A percentile compares a stretch with the other conserved stretches of the same genome.
These are phyloP conservation scores for Trichoderma harzianum DNA, from an alignment of 2,329 filamentous ascomycete species.

Conservation along the genomic window DNA sequence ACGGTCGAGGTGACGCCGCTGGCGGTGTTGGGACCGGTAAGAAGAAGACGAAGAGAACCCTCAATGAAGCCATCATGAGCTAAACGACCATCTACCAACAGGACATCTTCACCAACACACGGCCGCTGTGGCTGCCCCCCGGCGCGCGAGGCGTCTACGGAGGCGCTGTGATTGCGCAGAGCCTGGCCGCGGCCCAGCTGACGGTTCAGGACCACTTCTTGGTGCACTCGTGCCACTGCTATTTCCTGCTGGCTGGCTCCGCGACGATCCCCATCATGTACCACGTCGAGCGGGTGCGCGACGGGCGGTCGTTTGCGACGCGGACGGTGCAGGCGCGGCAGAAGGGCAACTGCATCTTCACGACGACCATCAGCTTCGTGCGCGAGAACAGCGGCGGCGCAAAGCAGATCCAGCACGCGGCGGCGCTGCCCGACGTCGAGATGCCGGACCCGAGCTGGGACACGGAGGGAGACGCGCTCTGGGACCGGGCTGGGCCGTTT, in stretches of 20 bases:
- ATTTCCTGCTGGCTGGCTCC: constrained; percentile 91
- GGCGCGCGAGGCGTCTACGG: constrained; percentile 93
- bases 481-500: constrained; percentile 50
- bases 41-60: constrained; percentile 26
- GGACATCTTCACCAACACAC: constrained; percentile 94
- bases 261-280: constrained; percentile 83
- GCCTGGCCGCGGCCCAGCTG: constrained; percentile 78
- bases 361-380: constrained; percentile 87
- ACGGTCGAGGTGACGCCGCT: constrained; percentile 82
- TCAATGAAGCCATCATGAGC: not conserved
- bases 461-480: constrained; percentile 45
- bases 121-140: constrained; percentile 85
- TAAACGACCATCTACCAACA: constrained; percentile 30
- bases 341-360: constrained; percentile 86
- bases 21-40: constrained; percentile 68
- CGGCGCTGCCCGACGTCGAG: constrained; percentile 51
- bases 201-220: constrained; percentile 79
- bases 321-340: constrained; percentile 95
- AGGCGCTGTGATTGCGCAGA: constrained; percentile 90
- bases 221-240: constrained; percentile 97
- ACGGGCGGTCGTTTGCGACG: constrained; percentile 85
- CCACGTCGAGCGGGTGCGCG: constrained; percentile 89
- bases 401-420: constrained; percentile 61
- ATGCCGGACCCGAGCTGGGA: constrained; percentile 39
- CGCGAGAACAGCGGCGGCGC: constrained; percentile 55